phyloP scores from a whole-genome alignment of 2,329 filamentous ascomycete genomes.

The Pseudophaeomoniella oleicola region DNA sequence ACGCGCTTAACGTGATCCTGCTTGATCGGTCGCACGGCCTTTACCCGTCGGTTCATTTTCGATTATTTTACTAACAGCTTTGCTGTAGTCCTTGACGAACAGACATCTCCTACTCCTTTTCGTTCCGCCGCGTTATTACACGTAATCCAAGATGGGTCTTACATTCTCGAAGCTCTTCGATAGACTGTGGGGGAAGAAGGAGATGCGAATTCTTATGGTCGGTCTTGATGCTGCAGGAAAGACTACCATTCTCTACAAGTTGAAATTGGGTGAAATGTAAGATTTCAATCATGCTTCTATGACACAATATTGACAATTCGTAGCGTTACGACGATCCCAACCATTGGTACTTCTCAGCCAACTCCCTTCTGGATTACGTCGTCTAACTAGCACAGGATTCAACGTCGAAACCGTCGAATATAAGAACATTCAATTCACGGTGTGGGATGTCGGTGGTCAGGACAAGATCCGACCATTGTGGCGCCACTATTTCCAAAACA shows the following conservation, averaged over 20 bases:
- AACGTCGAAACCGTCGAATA: slow-evolving; percentile 99
- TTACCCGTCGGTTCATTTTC: too few species aligned
- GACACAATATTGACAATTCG: slow-evolving; percentile 20
- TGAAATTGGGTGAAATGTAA: slow-evolving; percentile 64
- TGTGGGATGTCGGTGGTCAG: slow-evolving; percentile 99
- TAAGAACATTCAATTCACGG: slow-evolving; percentile 99
- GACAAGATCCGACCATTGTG: slow-evolving; percentile 99
- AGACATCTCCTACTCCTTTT: neutral
- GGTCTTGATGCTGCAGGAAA: slow-evolving; percentile 99
- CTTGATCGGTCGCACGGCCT: too few species aligned
- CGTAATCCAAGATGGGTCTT: slow-evolving; percentile 74
- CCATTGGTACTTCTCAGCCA: slow-evolving; percentile 55
- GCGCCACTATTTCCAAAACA: slow-evolving; percentile 99
- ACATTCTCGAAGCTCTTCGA: slow-evolving; percentile 94
- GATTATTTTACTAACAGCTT: too few species aligned
- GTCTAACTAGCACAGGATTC: slow-evolving; percentile 52
- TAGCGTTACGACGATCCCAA: slow-evolving; percentile 88
- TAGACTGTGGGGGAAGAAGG: slow-evolving; percentile 97
- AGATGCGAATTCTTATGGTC: slow-evolving; percentile 99
- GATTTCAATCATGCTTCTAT: slow-evolving; percentile 2
- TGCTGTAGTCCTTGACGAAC: neutral
- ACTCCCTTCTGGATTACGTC: slow-evolving; percentile 1
- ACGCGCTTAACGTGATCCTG: too few species aligned
- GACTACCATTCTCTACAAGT: slow-evolving; percentile 99
- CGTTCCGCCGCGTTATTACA: slow-evolving; percentile 14